phyloP scores from a whole-genome alignment of 345 rosid species.

The Linum trigynum region DNA sequence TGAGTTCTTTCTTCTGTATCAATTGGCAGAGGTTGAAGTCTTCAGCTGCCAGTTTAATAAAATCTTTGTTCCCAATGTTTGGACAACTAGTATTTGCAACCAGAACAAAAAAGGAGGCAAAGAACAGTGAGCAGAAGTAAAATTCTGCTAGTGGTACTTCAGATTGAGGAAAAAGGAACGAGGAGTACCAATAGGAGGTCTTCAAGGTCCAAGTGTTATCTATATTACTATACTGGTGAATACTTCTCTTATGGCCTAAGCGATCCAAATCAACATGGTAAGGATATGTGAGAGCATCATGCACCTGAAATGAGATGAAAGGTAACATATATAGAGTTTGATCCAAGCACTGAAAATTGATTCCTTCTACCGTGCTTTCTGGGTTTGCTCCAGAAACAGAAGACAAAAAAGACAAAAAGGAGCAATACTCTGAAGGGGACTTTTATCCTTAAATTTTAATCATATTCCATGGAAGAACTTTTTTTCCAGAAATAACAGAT shows the following conservation, averaged over 20 bases:
- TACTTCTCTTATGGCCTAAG: conserved; percentile 47
- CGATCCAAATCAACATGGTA: conserved; percentile 45
- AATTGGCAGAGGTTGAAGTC: not conserved
- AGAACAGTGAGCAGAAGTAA: no score
- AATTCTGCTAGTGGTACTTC: no score
- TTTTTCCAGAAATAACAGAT: no score
- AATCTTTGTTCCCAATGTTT: not conserved
- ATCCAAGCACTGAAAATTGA: not conserved
- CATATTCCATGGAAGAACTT: no score
- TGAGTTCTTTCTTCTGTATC: not conserved
- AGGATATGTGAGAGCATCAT: conserved; percentile 50
- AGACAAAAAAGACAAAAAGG: no score
- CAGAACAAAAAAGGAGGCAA: not conserved
- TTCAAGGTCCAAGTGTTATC: conserved; percentile 42
- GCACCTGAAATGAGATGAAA: conserved; percentile 38
- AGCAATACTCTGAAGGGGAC: no score
- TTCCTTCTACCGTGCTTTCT: no score
- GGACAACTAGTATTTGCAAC: not conserved
- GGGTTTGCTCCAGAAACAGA: no score
- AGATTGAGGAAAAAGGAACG: conserved; percentile 1
- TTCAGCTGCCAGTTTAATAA: not conserved
- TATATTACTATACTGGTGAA: conserved; percentile 26
- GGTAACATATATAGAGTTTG: not conserved
- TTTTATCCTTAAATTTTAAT: no score
- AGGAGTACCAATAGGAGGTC: conserved; percentile 38